Evolutionary conservation across 106 monocot species (phyloP), one percentile per base, ranked within the genome.

Genomic region (Platanthera zijinensis): DNA sequence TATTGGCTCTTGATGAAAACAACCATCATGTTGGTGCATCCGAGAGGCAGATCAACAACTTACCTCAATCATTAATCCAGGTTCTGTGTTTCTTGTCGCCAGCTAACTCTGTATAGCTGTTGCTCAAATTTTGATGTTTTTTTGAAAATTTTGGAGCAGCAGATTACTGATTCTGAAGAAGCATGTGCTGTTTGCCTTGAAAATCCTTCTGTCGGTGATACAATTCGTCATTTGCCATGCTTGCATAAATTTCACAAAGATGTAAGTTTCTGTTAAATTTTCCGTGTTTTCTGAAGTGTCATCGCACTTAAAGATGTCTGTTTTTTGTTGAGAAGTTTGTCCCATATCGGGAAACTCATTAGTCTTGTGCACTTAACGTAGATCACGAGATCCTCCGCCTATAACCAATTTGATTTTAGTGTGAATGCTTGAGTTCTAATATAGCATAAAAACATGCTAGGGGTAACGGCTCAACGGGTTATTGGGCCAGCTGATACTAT

Each of bases 231-330:
- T 85, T 78, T 96, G 46, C 92, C 92, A 7, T 96, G 95, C 85
- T 73, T 96, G 52, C 95, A 96, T 63, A 96, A 92, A 77, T 96
- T 96, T 50, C 95, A 96, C 82, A 92, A 89, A 89, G 85, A 90
- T 11, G 95, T 96, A 84, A 69, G 72, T 51, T 49, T 10, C n/a
- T 45, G 39, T 39, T 39, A 39, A 39, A 39, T 39, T 39, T 3
- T 3, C 39, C 39, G 39, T 39, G 39, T 39, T 39, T 39, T 39
- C 39, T 39, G 39, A 3, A 39, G 39, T 3, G 39, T 39, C 39
- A 39, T 39, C 39, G 39, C 1, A 3, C 39, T 39, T 39, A 39
- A 2, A 39, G 39, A 2, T 39, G 39, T 39, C 39, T 39, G 3
- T 39, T 39, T 2, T 39, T 39, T 39, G 39, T 39, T 39, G 39